Evolutionary conservation across 306 rosid species (phyloP).

Genomic region (Vigna reflexopilosa): DNA sequence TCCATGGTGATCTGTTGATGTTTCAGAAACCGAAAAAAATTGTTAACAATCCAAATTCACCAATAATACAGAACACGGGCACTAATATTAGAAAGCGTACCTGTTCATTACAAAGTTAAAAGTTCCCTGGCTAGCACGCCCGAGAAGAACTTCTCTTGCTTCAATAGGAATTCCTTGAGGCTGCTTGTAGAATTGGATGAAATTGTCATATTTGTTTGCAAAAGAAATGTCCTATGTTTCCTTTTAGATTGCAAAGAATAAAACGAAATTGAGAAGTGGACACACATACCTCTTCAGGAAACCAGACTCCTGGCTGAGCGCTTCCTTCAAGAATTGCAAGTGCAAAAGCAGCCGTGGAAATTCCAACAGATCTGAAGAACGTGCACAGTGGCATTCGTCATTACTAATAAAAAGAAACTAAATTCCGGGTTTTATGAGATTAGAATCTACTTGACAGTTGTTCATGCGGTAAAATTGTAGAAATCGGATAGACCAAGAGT

Average conservation of each 20-base stretch:
- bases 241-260: background rate
- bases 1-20: conserved; percentile 83
- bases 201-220: conserved; percentile 24
- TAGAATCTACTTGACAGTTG: background rate
- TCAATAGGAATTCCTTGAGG: conserved; percentile 85
- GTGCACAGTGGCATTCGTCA: conserved; percentile 26
- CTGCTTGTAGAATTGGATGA: conserved; percentile 52
- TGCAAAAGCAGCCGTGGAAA: conserved; percentile 81
- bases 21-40: conserved; percentile 15
- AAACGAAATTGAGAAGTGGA: background rate
- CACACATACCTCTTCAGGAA: conserved; percentile 87
- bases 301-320: conserved; percentile 96
- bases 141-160: conserved; percentile 87
- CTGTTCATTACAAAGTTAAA: conserved; percentile 81
- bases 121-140: conserved; percentile 87
- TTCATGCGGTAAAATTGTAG: background rate
- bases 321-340: conserved; percentile 92
- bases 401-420: conserved; percentile 9
- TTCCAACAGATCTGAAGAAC: conserved; percentile 77
- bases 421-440: background rate
- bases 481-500: background rate
- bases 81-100: conserved; percentile 45
- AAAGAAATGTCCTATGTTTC: background rate
- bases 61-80: background rate
- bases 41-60: conserved; percentile 20